phyloP scores from a whole-genome alignment of 2,329 filamentous ascomycete genomes.

The Botryotinia calthae region DNA sequence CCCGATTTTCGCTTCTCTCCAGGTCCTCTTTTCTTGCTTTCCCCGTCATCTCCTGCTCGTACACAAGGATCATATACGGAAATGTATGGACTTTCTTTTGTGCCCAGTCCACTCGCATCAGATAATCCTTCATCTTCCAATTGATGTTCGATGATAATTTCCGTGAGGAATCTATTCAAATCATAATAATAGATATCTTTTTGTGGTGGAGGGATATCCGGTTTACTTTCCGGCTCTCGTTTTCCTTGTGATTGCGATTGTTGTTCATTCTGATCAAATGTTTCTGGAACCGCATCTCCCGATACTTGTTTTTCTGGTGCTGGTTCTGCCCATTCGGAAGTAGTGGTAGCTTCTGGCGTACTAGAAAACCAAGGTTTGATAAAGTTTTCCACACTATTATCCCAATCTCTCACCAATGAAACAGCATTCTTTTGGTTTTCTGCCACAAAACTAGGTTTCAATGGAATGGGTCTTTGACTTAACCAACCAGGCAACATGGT shows the following conservation, averaged over 20 bases:
- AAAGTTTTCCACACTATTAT: constrained; percentile 43
- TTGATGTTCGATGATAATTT: constrained; percentile 49
- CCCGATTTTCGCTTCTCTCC: neutral
- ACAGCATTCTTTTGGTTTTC: constrained; percentile 56
- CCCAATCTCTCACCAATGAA: constrained; percentile 51
- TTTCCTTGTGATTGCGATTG: neutral
- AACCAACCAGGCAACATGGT: constrained; percentile 55
- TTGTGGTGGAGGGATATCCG: constrained; percentile 26
- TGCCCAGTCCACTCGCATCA: constrained; percentile 48
- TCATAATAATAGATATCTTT: constrained; percentile 32
- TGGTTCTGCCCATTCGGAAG: neutral
- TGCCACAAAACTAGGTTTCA: constrained; percentile 46
- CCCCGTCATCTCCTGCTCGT: constrained; percentile 26
- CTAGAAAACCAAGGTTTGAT: constrained; percentile 45
- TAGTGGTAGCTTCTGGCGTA: constrained; percentile 24
- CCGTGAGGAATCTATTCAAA: constrained; percentile 42
- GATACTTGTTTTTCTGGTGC: neutral
- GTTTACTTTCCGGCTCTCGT: constrained; percentile 16
- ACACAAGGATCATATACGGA: constrained; percentile 32
- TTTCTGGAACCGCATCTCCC: neutral
- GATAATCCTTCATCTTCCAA: constrained; percentile 44
- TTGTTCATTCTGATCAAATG: neutral
- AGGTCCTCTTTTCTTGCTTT: constrained; percentile 16
- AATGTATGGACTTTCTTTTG: constrained; percentile 28
- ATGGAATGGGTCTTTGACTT: constrained; percentile 43